These are phyloP conservation scores for Salix koriyanagi DNA, from an alignment of 345 rosid genomes.

Conservation along the genomic window DNA sequence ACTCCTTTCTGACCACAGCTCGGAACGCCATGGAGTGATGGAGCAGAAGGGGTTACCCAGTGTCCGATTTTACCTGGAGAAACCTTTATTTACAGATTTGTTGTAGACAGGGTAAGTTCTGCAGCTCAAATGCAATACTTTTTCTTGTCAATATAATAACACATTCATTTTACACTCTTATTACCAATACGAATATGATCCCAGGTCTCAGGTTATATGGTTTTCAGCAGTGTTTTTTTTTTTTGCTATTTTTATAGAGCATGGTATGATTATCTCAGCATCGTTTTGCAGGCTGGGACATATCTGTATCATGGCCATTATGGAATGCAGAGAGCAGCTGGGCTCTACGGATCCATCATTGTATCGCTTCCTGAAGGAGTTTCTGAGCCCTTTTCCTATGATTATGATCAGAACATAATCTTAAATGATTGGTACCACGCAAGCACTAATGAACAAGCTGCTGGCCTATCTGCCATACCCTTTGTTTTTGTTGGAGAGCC, in stretches of 20 bases:
- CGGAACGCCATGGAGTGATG: slow-evolving; percentile 61
- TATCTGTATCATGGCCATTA: slow-evolving; percentile 76
- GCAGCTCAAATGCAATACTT: slow-evolving; percentile 1
- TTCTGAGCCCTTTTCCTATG: slow-evolving; percentile 57
- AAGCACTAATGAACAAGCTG: slow-evolving; percentile 52
- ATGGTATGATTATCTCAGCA: no score
- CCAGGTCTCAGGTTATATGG: no score
- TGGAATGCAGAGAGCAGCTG: slow-evolving; percentile 74
- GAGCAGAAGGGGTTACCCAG: slow-evolving; percentile 54
- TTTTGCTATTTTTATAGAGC: no score
- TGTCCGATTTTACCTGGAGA: slow-evolving; percentile 60
- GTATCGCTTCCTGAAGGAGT: slow-evolving; percentile 43
- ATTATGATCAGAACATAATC: slow-evolving; percentile 57
- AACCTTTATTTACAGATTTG: slow-evolving; percentile 44
- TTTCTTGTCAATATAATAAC: not conserved
- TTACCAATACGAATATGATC: no score
- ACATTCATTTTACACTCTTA: no score
- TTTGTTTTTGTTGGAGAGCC: slow-evolving; percentile 80
- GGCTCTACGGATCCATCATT: slow-evolving; percentile 58
- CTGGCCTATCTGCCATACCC: slow-evolving; percentile 49
- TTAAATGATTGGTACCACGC: slow-evolving; percentile 75
- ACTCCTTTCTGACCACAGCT: slow-evolving; percentile 25
- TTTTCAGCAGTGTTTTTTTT: no score
- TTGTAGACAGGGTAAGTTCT: slow-evolving; percentile 60
- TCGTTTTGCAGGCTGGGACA: slow-evolving; percentile 54